phyloP scores from a whole-genome alignment of 257 asterid species.

The Osmanthus fragrans region DNA sequence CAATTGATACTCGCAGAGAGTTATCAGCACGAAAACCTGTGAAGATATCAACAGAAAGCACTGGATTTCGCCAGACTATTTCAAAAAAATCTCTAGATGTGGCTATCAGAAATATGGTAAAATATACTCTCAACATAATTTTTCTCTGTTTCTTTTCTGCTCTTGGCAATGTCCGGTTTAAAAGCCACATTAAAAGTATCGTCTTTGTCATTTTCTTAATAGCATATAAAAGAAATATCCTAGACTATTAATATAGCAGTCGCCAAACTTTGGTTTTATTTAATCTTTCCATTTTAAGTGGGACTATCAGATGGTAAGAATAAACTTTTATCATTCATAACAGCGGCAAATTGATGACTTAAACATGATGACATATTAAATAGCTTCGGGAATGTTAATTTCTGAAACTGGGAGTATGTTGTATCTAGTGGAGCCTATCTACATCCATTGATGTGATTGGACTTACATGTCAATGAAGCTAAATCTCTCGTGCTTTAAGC shows the following conservation, averaged over 20 bases:
- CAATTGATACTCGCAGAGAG: slow-evolving; percentile 64
- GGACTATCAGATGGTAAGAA: neutral
- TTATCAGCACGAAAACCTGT: slow-evolving; percentile 65
- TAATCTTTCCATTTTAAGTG: neutral
- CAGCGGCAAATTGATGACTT: neutral
- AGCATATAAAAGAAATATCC: neutral
- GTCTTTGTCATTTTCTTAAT: neutral
- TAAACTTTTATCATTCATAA: neutral
- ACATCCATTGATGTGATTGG: neutral
- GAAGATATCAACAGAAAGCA: slow-evolving; percentile 66
- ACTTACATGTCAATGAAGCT: neutral
- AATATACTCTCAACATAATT: slow-evolving; percentile 13
- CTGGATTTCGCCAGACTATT: slow-evolving; percentile 86
- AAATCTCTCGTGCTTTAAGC: neutral
- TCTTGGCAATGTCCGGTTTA: neutral
- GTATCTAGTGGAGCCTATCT: neutral
- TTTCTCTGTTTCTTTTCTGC: neutral
- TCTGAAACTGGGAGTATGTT: neutral
- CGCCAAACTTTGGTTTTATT: neutral
- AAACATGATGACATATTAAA: neutral
- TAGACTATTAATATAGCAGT: neutral
- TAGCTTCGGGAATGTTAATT: neutral
- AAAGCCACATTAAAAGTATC: neutral
- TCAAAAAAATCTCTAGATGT: slow-evolving; percentile 92
- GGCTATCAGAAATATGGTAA: slow-evolving; percentile 96